A percentile compares a stretch with the other conserved stretches of the same genome.
These are phyloP conservation scores for Aspergillus persii DNA, from an alignment of 2,329 filamentous ascomycete species.

Conservation along the genomic window DNA sequence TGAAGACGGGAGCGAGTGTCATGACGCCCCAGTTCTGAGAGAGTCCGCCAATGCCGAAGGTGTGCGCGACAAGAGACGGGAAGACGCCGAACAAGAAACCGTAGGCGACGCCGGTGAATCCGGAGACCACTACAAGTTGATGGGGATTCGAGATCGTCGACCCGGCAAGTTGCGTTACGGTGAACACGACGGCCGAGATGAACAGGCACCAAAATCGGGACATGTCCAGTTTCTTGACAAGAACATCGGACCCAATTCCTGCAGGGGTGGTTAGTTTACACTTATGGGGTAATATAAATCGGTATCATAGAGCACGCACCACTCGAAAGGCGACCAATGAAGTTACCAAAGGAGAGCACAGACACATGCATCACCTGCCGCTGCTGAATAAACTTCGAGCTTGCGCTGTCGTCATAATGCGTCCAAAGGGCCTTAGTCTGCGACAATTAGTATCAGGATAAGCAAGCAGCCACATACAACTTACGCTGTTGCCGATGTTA, in stretches of 20 bases:
- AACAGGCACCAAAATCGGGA: constrained; percentile 91
- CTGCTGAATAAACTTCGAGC: constrained; percentile 71
- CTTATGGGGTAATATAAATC: neutral
- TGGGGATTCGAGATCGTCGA: constrained; percentile 74
- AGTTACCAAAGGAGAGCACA: constrained; percentile 85
- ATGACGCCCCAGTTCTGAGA: constrained; percentile 97
- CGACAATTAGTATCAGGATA: constrained; percentile 5
- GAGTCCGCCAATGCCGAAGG: constrained; percentile 84
- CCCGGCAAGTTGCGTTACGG: constrained; percentile 73
- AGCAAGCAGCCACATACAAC: constrained; percentile 5
- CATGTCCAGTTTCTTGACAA: constrained; percentile 76
- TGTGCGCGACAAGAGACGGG: constrained; percentile 83
- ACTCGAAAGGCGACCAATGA: constrained; percentile 73
- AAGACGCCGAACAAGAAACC: constrained; percentile 93
- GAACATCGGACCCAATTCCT: constrained; percentile 86
- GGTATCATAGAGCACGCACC: constrained; percentile 49
- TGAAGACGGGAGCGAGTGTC: constrained; percentile 82
- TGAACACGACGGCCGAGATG: constrained; percentile 73
- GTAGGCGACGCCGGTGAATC: constrained; percentile 82
- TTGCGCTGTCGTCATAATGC: constrained; percentile 72
- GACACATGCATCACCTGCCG: constrained; percentile 91
- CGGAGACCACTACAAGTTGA: constrained; percentile 72
- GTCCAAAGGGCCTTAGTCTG: constrained; percentile 78
- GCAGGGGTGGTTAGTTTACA: constrained; percentile 9
- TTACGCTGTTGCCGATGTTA: constrained; percentile 87